Base-by-base conservation (phyloP, 371 early-diverging fungal genomes). In the Nosema muscidifuracis region DNA sequence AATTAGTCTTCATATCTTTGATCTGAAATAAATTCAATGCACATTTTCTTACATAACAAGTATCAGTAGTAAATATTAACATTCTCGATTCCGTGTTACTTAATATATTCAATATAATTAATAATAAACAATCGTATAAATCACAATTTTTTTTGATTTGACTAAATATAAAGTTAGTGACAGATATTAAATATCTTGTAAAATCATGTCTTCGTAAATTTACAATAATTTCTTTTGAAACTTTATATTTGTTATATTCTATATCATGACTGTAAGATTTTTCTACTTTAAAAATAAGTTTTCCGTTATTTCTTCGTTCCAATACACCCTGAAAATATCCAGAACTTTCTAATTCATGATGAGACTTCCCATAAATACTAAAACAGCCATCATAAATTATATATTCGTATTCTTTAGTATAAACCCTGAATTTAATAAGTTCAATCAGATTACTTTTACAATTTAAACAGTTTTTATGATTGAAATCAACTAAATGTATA, bases 31-130 rank as follows among this genome's bases (percentile, higher is more conserved):
- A 12, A 38, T 60, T 31, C 10, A 30, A 1, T 16, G 36, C 10
- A 38, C 31, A 60, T 7, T 20, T 24, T n/a, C 4, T 30, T 18
- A 33, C 60, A 18, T 60, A 60, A 6, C 7, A 7, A 1, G 60
- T 7, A 33, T 60, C 60, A 4, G 36, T 30, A 4, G 60, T 60
- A 15, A 60, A 34, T 60, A 60, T 30, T 15, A 60, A 36, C 7
- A 60, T 38, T 38, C 33, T 60, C 16, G 15, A 33, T 33, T 60
- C 18, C 7, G n/a, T 6, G 9, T 10, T 6, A 22, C 33, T 60
- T 36, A 60, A n/a, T 4, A 60, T 60, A 60, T 60, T 60, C 1
- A 60, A 10, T 4, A 60, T 60, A 16, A 60, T 34, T 7, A 60
- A 36, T 4, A 60, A 34, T 3, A 60, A 7, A 34, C 3, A 3